These are phyloP conservation scores for Beverwykella pulmonaria DNA, from an alignment of 495 filamentous ascomycete species.

Conservation along the genomic window DNA sequence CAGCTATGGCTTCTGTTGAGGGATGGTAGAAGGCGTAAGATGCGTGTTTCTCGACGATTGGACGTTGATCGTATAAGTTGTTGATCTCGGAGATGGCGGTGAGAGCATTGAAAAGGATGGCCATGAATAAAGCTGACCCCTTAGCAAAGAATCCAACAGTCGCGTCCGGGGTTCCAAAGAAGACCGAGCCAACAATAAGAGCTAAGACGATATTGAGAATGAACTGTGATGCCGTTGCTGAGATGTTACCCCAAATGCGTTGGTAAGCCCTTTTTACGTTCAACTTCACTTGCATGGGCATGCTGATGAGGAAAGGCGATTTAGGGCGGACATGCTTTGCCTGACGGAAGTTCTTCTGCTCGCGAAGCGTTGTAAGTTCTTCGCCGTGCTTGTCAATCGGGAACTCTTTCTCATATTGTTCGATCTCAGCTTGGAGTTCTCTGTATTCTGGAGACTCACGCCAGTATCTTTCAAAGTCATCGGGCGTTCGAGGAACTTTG, in stretches of 20 bases:
- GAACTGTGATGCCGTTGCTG: constrained; percentile 6
- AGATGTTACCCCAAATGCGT: constrained; percentile 45
- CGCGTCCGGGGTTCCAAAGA: constrained; percentile 65
- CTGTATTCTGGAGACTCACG: constrained; percentile 66
- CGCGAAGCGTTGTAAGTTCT: constrained; percentile 57
- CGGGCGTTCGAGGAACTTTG: constrained; percentile 65
- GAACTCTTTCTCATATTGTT: constrained; percentile 58
- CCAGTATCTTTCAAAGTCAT: constrained; percentile 74
- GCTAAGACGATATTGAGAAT: constrained; percentile 66
- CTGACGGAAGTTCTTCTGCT: constrained; percentile 63
- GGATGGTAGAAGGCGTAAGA: constrained; percentile 88
- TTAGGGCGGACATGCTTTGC: constrained; percentile 52
- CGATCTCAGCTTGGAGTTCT: constrained; percentile 69
- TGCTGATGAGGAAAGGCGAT: constrained; percentile 76
- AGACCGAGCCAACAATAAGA: constrained; percentile 77
- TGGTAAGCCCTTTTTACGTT: constrained; percentile 64
- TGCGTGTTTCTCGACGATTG: constrained; percentile 87
- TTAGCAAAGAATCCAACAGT: constrained; percentile 72
- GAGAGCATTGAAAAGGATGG: constrained; percentile 83
- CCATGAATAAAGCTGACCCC: constrained; percentile 80
- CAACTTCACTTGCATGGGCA: constrained; percentile 61
- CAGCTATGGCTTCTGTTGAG: constrained; percentile 76
- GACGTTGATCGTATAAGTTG: constrained; percentile 78
- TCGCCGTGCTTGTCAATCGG: constrained; percentile 7
- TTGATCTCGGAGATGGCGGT: constrained; percentile 73